Base-by-base conservation (phyloP, 495 filamentous ascomycete genomes). In the Mycothermus thermophilus region DNA sequence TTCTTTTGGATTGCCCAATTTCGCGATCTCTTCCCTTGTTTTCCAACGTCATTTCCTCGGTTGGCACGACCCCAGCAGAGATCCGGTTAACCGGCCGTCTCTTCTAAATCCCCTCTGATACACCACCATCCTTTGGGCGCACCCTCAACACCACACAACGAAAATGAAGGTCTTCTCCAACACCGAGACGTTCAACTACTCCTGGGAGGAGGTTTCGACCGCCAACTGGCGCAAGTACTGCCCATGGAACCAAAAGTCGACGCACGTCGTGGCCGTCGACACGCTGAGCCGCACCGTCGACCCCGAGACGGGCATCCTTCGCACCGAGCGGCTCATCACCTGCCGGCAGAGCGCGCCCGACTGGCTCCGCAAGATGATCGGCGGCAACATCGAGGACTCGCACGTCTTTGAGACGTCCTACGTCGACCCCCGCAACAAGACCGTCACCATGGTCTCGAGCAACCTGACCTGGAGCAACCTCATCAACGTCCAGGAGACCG, bases 221-320 rank as follows among this genome's bases (percentile, higher is more conserved):
- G 84, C 80, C 46, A 97, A 96, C 70, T 97, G 90, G 90, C 77
- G 77, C 32, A 97, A 97, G 60, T 97, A 97, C 65, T 92, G 83
- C 56, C 85, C 87, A 21, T 95, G 90, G 90, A 97, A 97, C 62
- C 75, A 94, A 44, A 86, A 92, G 58, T 82, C 79, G 1, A 81
- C 82, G 18, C 90, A 97, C 56, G 90, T 97, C 30, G 69, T 93
- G 35, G 85, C 82, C 43, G 92, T 96, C 40, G 90, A 97, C 60
- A 96, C 88, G 3, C 55, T 97, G 37, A 79, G 76, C 26, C 77
- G 92, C 24, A 55, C 51, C n/a, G 70, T 96, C 34, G 90, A 97
- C 49, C 63, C 79, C 0, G 52, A 48, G 9, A 93, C 86, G 22
- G 83, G 87, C 46, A 87, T 97, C 55, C 69, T 97, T 32, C 86